Evolutionary conservation across 805 yeast species (phyloP).

Genomic region (Clavispora phyllophila): DNA sequence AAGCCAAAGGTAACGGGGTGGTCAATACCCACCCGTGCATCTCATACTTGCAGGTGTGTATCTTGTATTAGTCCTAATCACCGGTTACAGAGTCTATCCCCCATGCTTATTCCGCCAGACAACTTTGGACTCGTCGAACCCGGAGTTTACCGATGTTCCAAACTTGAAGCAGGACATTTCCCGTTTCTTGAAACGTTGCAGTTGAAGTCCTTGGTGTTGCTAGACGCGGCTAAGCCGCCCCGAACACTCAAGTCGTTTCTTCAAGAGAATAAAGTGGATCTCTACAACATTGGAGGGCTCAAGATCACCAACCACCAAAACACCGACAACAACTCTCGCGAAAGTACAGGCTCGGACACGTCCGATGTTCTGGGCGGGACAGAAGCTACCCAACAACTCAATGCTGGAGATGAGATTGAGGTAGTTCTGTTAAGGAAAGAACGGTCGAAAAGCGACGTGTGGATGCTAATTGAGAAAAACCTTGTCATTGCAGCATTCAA

Average conservation of each 20-base stretch:
- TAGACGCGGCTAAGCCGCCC: constrained; percentile 85
- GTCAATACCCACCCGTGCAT: too few relatives aligned
- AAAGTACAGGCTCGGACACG: constrained; percentile 9
- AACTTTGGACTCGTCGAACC: constrained; percentile 89
- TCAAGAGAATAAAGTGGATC: constrained; percentile 47
- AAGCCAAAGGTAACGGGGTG: too few relatives aligned
- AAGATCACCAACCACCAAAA: constrained; percentile 35
- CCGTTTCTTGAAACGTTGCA: constrained; percentile 74
- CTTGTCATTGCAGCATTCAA: constrained; percentile 64
- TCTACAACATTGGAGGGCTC: constrained; percentile 43
- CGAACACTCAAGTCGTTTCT: constrained; percentile 64
- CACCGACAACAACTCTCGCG: constrained; percentile 11
- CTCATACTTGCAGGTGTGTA: too few relatives aligned
- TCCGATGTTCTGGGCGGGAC: not conserved
- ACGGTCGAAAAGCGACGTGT: constrained; percentile 43
- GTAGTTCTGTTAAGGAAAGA: constrained; percentile 19
- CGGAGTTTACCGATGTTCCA: constrained; percentile 76
- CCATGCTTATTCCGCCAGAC: constrained; percentile 88
- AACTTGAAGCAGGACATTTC: constrained; percentile 67
- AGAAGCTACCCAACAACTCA: not conserved
- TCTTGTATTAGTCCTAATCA: not conserved
- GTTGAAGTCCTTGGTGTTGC: constrained; percentile 61
- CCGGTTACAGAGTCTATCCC: not conserved
- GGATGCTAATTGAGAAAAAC: constrained; percentile 72
- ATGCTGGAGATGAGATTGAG: constrained; percentile 14